Conservation (phyloP, 345 rosid species). For the Conringia planisiliqua region DNA sequence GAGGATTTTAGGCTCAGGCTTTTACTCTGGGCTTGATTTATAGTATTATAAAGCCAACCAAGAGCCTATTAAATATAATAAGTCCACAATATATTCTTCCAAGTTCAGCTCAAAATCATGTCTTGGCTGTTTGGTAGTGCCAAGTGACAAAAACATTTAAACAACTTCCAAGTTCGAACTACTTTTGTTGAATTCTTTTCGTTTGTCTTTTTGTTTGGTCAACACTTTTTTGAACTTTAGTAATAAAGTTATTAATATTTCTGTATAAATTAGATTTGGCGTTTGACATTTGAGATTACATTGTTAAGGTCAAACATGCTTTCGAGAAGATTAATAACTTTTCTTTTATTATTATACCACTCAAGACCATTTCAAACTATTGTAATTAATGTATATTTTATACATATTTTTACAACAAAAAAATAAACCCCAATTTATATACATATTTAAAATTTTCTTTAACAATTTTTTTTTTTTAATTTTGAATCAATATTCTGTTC, state of each 20-base stretch:
- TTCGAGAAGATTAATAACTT: neutral
- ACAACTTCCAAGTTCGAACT: neutral
- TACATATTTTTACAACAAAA: too few relatives aligned
- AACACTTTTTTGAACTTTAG: neutral
- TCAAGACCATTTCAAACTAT: too few relatives aligned
- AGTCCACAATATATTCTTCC: neutral
- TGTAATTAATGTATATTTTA: too few relatives aligned
- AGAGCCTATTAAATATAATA: neutral
- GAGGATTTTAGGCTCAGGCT: neutral
- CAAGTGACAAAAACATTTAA: neutral
- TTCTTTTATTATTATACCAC: neutral
- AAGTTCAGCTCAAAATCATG: neutral
- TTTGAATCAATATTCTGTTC: too few relatives aligned
- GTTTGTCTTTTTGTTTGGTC: neutral
- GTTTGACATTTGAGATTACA: conserved; percentile 3
- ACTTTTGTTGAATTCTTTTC: conserved; percentile 5
- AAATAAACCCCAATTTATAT: too few relatives aligned
- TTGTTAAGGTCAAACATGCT: neutral
- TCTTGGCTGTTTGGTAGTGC: neutral
- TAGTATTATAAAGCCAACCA: neutral
- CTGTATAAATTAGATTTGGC: neutral
- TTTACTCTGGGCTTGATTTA: neutral
- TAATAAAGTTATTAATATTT: neutral
- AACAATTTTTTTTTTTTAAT: too few relatives aligned
- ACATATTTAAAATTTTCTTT: too few relatives aligned